Evolutionary conservation across 2,329 filamentous ascomycete genomes (phyloP).

Genomic region (Leptodontidium sp.): DNA sequence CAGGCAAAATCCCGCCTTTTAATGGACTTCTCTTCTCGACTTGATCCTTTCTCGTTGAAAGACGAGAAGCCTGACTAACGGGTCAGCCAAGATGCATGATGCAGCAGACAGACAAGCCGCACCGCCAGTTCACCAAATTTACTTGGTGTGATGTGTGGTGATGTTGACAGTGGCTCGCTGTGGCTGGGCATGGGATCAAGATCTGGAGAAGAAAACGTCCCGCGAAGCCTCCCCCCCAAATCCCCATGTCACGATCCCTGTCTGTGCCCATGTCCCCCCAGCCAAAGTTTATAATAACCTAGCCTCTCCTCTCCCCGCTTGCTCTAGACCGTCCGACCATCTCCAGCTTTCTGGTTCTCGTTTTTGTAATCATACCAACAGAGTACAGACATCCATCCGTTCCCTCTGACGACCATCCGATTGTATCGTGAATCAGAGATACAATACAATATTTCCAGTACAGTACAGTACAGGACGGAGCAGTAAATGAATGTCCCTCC

Average conservation of each 20-base stretch:
- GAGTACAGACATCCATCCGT: not conserved
- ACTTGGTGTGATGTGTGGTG: not conserved
- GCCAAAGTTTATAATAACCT: constrained; percentile 15
- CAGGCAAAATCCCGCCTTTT: constrained; percentile 10
- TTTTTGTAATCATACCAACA: not conserved
- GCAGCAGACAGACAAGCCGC: not conserved
- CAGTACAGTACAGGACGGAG: not conserved
- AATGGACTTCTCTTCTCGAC: not conserved
- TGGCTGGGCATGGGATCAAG: not conserved
- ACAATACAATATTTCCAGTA: too few species aligned
- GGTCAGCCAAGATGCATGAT: not conserved
- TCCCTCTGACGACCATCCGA: not conserved
- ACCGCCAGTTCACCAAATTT: not conserved
- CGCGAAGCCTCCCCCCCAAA: not conserved
- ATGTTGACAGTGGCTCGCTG: not conserved
- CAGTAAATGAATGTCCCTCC: constrained; percentile 1
- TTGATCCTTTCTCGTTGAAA: not conserved
- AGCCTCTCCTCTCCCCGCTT: constrained; percentile 10
- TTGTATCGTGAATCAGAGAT: not conserved
- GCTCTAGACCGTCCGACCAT: constrained; percentile 1
- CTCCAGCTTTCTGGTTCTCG: not conserved
- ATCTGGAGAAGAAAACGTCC: not conserved
- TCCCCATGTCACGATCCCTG: not conserved
- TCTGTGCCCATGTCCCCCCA: not conserved
- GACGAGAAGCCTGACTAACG: not conserved